Percentiles rank a stretch among this genome's conserved stretches.
phyloP scores from a whole-genome alignment of 2,329 filamentous ascomycete genomes.

The Claviceps quebecensis region DNA sequence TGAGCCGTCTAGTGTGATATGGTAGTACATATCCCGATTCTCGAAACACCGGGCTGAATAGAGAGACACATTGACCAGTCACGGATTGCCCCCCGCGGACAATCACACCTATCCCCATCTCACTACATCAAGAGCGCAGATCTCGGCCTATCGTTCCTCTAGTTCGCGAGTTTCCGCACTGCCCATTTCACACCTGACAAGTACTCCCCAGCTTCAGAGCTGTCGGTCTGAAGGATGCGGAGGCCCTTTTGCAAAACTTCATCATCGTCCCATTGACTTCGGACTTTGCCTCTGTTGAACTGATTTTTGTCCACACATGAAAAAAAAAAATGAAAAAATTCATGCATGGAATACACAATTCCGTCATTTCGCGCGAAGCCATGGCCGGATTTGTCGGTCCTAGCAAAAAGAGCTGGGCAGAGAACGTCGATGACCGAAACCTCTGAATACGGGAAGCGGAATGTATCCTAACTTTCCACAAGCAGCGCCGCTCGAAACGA shows the following conservation, averaged over 20 bases:
- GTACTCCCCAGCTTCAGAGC: conserved; percentile 42
- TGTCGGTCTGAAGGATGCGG: conserved; percentile 32
- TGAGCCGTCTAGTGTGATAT: no score
- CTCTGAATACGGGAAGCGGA: conserved; percentile 52
- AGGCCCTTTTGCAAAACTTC: conserved; percentile 40
- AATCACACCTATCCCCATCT: conserved; percentile 57
- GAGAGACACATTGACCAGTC: no score
- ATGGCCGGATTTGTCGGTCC: conserved; percentile 75
- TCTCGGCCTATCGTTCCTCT: conserved; percentile 52
- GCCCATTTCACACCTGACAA: conserved; percentile 38
- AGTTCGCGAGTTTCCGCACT: conserved; percentile 48
- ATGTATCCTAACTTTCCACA: conserved; percentile 63
- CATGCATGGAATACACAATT: conserved; percentile 75
- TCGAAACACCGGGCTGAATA: no score
- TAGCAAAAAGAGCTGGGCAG: conserved; percentile 46
- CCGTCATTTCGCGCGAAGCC: conserved; percentile 81
- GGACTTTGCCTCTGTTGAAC: conserved; percentile 65
- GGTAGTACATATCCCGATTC: no score
- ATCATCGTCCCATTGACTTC: conserved; percentile 68
- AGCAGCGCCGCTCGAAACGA: conserved; percentile 46
- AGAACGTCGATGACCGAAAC: conserved; percentile 64
- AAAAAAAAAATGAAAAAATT: conserved; percentile 67
- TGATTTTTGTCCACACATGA: no score
- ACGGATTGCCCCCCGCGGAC: conserved; percentile 34
- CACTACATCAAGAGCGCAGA: conserved; percentile 48